phyloP scores from a whole-genome alignment of 2,329 filamentous ascomycete genomes.

The Alternaria triticimaculans region DNA sequence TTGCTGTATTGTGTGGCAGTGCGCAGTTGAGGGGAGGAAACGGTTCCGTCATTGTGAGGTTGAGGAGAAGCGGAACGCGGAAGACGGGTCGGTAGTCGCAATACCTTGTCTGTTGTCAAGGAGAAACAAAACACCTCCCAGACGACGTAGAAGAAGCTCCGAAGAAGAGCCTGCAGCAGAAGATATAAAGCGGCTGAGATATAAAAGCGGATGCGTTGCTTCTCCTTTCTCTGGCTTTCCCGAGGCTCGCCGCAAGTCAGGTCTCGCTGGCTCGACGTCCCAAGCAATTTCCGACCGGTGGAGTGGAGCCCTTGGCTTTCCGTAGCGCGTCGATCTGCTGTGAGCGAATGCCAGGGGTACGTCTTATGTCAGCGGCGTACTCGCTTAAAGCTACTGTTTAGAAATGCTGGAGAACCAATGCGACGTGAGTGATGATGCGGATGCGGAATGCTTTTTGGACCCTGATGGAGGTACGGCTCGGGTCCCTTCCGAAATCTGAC shows the following conservation, averaged over 20 bases:
- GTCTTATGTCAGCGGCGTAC: constrained; percentile 6
- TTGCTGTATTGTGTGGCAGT: constrained; percentile 14
- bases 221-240: constrained; percentile 10
- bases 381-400: neutral
- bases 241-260: constrained; percentile 4
- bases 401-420: neutral
- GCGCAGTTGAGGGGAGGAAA: constrained; percentile 40
- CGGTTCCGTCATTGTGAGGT: constrained; percentile 37
- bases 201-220: neutral
- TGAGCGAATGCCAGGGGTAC: neutral
- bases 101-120: neutral
- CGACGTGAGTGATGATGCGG: neutral
- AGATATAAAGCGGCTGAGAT: neutral
- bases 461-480: neutral
- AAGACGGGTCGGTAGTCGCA: neutral
- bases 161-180: neutral
- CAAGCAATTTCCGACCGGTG: constrained; percentile 2
- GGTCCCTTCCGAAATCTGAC: neutral
- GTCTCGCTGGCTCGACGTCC: neutral
- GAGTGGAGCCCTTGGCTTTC: constrained; percentile 3
- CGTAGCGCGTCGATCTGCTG: constrained; percentile 2
- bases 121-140: neutral
- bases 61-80: neutral
- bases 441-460: neutral
- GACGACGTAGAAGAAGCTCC: neutral